Evolutionary conservation across 2,329 filamentous ascomycete species (phyloP), one percentile per base, ranked within the genome.

Genomic region (Fusarium clavum): DNA sequence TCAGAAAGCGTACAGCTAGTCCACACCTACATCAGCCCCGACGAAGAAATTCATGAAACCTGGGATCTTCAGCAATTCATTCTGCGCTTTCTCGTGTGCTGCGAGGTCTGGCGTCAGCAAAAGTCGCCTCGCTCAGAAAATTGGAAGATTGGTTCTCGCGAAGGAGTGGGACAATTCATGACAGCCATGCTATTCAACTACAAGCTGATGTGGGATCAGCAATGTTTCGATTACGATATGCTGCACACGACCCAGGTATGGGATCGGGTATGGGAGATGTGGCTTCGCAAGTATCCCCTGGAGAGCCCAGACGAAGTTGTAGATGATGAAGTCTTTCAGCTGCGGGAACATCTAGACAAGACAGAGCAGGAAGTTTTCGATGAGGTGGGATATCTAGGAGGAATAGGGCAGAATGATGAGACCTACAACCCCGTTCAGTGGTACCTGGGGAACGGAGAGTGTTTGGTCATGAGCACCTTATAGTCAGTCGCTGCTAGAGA

Each of bases 251-350:
- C 66, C 8, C 34, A 66, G 8, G 29, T 48, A 9, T 76, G 73
- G 71, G 70, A 77, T 25, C 44, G 55, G 13, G 45, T 73, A 9
- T 80, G 78, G 78, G 70, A 77, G 14, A 38, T 61, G n/a, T 80
- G 77, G 79, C 20, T 77, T 44, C 59, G 69, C 2, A 61, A 67
- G 53, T 77, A 74, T 41, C 74, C 74, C 24, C 16, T 69, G 7
- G 46, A 58, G 10, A 38, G 53, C 6, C 40, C 32, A 8, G 30
- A 49, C 1, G 55, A 62, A 18, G 53, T 51, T 12, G 29, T 55
- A 3, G 49, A 62, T 11, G 65, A 55, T 1, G 55, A 66, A 6
- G 20, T 52, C 14, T 71, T 77, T 51, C 55, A 72, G 29, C 43
- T 54, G 4, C 62, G 75, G 38, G 57, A 64, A 5, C 59, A 63